phyloP scores from a whole-genome alignment of 169 alveolate genomes.

The Amoebophrya sp. region DNA sequence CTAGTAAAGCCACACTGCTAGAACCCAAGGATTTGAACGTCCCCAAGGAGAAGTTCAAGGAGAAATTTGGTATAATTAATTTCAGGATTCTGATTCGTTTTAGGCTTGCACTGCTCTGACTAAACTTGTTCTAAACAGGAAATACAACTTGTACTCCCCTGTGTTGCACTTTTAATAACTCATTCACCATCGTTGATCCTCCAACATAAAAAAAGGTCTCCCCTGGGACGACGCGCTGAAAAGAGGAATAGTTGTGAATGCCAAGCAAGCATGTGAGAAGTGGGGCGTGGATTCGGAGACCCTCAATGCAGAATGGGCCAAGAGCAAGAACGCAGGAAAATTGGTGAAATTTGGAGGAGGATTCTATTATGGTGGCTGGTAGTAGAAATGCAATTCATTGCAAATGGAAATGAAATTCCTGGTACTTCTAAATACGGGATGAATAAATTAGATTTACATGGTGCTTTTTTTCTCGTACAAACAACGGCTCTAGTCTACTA shows the following conservation, averaged over 20 bases:
- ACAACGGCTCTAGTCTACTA: too few relatives aligned
- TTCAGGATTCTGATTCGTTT: too few relatives aligned
- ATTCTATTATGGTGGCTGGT: conserved; percentile 33
- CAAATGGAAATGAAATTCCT: too few relatives aligned
- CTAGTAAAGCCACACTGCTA: conserved; percentile 32
- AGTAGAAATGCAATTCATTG: too few relatives aligned
- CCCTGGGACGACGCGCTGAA: conserved; percentile 27
- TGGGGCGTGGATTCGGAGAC: neutral
- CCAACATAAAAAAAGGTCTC: neutral
- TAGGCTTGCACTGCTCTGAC: too few relatives aligned
- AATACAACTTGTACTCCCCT: too few relatives aligned
- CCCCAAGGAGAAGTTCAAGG: conserved; percentile 22
- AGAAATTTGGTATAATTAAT: neutral
- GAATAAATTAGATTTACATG: neutral
- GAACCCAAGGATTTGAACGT: conserved; percentile 16
- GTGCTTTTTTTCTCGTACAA: neutral
- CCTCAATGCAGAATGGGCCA: neutral
- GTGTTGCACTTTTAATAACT: too few relatives aligned
- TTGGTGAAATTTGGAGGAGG: conserved; percentile 37
- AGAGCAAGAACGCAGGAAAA: neutral
- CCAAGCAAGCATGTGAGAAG: conserved; percentile 27
- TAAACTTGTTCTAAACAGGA: too few relatives aligned
- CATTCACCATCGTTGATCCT: neutral
- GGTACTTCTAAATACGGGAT: too few relatives aligned
- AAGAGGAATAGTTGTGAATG: conserved; percentile 24